Percentiles rank a stretch among this genome's conserved stretches.
These are phyloP conservation scores for Phalaenopsis hybrid DNA, from an alignment of 116 monocot genomes.

Conservation along the genomic window DNA sequence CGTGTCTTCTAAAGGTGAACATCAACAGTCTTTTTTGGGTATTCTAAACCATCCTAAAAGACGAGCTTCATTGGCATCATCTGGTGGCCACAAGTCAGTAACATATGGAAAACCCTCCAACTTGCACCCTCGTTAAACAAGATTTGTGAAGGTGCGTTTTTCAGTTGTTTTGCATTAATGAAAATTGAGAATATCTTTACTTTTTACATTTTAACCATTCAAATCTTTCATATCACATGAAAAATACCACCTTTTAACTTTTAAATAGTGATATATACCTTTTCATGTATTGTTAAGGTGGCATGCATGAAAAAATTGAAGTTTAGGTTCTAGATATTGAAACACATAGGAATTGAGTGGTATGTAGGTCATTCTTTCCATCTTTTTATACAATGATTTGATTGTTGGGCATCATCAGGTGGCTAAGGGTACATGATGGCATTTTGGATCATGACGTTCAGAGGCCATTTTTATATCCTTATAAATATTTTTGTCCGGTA, in stretches of 20 bases:
- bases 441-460: neutral
- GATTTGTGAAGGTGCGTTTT: slow-evolving; percentile 47
- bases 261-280: no score
- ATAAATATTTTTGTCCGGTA: neutral
- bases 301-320: no score
- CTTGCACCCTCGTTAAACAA: slow-evolving; percentile 18
- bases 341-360: no score
- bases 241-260: no score
- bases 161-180: neutral
- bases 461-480: neutral
- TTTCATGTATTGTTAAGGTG: no score
- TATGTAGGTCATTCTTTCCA: no score
- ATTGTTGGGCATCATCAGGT: slow-evolving; percentile 3
- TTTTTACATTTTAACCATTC: neutral
- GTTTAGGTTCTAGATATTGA: no score
- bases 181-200: neutral
- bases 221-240: no score
- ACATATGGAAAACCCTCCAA: slow-evolving; percentile 23
- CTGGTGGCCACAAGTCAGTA: slow-evolving; percentile 14
- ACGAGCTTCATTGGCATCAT: slow-evolving; percentile 12
- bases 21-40: slow-evolving; percentile 38
- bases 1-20: slow-evolving; percentile 31
- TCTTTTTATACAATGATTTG: no score
- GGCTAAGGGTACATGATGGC: neutral
- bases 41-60: slow-evolving; percentile 37